phyloP scores from a whole-genome alignment of 129 eudicot genomes.

The Cynara cardunculus region DNA sequence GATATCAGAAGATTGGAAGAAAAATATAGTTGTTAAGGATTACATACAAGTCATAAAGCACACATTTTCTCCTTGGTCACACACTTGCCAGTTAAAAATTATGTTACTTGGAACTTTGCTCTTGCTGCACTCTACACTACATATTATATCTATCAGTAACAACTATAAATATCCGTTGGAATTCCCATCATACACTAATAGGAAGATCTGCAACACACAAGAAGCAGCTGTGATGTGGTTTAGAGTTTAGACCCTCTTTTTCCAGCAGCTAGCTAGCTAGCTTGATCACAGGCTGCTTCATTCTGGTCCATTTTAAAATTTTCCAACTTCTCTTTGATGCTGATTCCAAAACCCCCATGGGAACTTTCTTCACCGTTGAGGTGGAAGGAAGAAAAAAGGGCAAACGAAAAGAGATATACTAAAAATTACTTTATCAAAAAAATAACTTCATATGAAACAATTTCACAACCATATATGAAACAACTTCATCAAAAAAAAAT shows the following conservation, averaged over 20 bases:
- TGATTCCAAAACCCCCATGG: slow-evolving; percentile 15
- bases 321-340: not conserved
- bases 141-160: too few species aligned
- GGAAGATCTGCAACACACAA: slow-evolving; percentile 7
- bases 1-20: too few species aligned
- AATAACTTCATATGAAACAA: too few species aligned
- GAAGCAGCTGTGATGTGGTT: not conserved
- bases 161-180: not conserved
- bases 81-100: too few species aligned
- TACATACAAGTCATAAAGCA: too few species aligned
- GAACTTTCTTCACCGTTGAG: not conserved
- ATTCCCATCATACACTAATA: not conserved
- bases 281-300: not conserved
- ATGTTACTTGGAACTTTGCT: too few species aligned
- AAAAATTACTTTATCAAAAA: too few species aligned
- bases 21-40: too few species aligned
- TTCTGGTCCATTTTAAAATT: not conserved
- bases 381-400: not conserved
- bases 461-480: too few species aligned
- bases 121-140: too few species aligned
- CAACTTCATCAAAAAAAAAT: too few species aligned
- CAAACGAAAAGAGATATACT: not conserved
- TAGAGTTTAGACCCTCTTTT: not conserved
- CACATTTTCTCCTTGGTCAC: too few species aligned
- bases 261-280: not conserved